Evolutionary conservation across 1,284 basidiomycete species (phyloP), one percentile per base, ranked within the genome.

Genomic region (Rugiboletus extremiorientalis): DNA sequence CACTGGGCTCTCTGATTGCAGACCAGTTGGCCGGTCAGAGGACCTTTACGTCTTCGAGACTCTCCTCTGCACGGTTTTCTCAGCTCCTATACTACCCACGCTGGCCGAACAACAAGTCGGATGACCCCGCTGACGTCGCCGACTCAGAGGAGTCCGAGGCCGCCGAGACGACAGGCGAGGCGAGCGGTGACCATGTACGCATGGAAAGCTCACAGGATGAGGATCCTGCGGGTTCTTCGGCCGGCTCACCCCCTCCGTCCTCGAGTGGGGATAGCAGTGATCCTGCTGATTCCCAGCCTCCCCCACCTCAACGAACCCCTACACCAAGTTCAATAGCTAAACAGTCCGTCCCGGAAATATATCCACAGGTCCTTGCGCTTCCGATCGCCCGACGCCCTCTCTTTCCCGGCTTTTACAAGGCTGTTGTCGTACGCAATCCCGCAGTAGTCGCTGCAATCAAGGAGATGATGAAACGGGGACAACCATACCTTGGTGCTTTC

Each of bases 371-470:
- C 38, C 84, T 99, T 25, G 96, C 96, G 6, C 84, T 99, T 1
- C 96, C 96, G 16, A 98, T 99, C 65, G 95, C 95, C 34, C 90
- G 96, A 53, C 85, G 96, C 37, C 96, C 96, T 1, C 86, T 98
- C 50, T 98, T 98, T 76, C 96, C 96, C 15, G 96, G 95, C 46
- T 98, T 98, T 74, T 98, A 99, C 84, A 98, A 97, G 73, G 94
- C 94, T 16, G 95, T 98, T 53, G 94, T 96, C 58, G 84, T 98
- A 58, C 86, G 89, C 33, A 91, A 97, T 64, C 93, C 94, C 2
- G 81, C 88, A 1, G 96, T 99, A 37, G 96, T 98, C 59, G 87
- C 91, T 22, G 95, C 95, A 8, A 94, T 99, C 70, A 93, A 96
- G 76, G 95, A 98, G 69, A 92, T 96, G 82, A 92, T 98, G 84